These are phyloP conservation scores for Eremothecium gossypii DNA, from an alignment of 1,139 yeast genomes.

Conservation along the genomic window DNA sequence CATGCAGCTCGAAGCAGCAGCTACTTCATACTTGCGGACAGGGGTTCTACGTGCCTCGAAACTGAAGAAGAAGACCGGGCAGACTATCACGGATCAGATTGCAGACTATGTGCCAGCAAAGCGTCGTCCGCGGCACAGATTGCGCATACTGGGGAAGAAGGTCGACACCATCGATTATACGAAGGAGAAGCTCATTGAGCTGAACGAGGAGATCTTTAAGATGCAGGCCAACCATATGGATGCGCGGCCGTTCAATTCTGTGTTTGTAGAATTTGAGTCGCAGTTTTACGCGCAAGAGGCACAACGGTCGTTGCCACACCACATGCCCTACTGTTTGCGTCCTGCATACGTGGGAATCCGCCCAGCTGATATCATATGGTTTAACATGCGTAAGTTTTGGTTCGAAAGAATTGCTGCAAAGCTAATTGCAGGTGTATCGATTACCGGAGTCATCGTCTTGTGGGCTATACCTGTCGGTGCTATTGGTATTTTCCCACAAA, in stretches of 20 bases:
- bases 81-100: conserved; percentile 45
- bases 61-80: conserved; percentile 29
- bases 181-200: conserved; percentile 53
- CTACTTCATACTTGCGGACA: conserved; percentile 49
- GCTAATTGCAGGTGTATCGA: conserved; percentile 49
- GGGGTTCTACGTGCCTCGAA: conserved; percentile 62
- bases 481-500: conserved; percentile 73
- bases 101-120: conserved; percentile 61
- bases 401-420: conserved; percentile 65
- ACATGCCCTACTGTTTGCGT: conserved; percentile 51
- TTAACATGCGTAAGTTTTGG: conserved; percentile 74
- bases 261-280: conserved; percentile 75
- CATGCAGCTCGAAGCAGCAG: conserved; percentile 58
- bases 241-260: conserved; percentile 46
- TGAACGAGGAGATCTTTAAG: conserved; percentile 54
- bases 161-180: conserved; percentile 76
- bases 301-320: conserved; percentile 67
- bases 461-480: conserved; percentile 96
- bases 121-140: conserved; percentile 66
- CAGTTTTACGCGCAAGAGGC: conserved; percentile 88
- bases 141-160: conserved; percentile 67
- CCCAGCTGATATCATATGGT: conserved; percentile 82
- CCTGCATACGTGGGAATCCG: conserved; percentile 61
- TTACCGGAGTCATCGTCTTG: conserved; percentile 58
- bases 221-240: conserved; percentile 50